These are phyloP conservation scores for Phialemonium atrogriseum DNA, from an alignment of 2,329 filamentous ascomycete species.

Conservation along the genomic window DNA sequence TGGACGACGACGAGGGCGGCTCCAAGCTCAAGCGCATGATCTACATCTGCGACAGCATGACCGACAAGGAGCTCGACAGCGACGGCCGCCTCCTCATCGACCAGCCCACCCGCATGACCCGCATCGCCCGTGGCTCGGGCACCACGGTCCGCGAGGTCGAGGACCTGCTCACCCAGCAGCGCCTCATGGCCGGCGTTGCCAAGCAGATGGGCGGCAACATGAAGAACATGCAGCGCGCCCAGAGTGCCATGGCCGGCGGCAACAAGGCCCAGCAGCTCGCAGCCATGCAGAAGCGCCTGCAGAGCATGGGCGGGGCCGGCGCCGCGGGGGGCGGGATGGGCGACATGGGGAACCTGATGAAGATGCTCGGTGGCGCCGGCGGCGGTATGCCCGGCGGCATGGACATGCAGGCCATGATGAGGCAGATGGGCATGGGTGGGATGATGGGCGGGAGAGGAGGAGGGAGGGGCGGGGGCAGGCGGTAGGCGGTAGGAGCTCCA, in stretches of 20 bases:
- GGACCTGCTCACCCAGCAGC: conserved; percentile 92
- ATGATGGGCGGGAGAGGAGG: conserved; percentile 25
- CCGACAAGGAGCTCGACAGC: conserved; percentile 85
- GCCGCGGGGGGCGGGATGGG: conserved; percentile 62
- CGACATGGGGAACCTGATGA: conserved; percentile 81
- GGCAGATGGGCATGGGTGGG: conserved; percentile 57
- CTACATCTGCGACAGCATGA: conserved; percentile 98
- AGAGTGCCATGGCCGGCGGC: conserved; percentile 81
- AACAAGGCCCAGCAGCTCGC: conserved; percentile 92
- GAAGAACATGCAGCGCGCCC: conserved; percentile 94
- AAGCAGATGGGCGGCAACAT: conserved; percentile 98
- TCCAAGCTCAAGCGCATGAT: conserved; percentile 96
- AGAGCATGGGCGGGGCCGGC: conserved; percentile 76
- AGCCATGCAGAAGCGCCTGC: conserved; percentile 92
- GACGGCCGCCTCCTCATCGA: conserved; percentile 93
- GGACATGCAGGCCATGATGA: conserved; percentile 76
- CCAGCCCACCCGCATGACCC: conserved; percentile 85
- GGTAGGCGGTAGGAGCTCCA: no score
- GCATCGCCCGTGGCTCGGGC: conserved; percentile 81
- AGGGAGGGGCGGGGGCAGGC: conserved; percentile 11
- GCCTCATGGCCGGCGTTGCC: conserved; percentile 98
- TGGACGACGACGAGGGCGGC: conserved; percentile 95
- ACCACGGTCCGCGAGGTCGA: conserved; percentile 90
- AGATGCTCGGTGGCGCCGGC: conserved; percentile 69
- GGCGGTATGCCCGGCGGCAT: conserved; percentile 63